Percentiles rank a stretch among this genome's conserved stretches.
Conservation (phyloP, 148 eudicot species). For the Rheum nobile region DNA sequence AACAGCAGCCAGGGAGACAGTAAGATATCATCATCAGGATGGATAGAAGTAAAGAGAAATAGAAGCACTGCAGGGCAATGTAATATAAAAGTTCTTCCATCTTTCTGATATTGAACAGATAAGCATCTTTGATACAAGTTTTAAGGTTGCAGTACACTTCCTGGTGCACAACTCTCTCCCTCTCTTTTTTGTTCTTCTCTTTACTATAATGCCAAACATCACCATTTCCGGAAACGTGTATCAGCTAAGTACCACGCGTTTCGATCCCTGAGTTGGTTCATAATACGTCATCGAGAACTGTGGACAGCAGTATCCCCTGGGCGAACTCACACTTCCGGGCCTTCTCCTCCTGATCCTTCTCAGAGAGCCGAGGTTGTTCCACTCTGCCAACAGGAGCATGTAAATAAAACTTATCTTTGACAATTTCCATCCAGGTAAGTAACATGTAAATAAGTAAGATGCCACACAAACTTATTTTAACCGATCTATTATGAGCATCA, state of each 20-base stretch:
- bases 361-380: slow-evolving; percentile 32
- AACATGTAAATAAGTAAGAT: not conserved
- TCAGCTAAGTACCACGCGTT: not conserved
- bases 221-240: not conserved
- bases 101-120: not conserved
- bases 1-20: no score
- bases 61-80: not conserved
- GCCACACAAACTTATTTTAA: not conserved
- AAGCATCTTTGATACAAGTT: not conserved
- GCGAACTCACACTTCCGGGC: slow-evolving; percentile 53
- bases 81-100: not conserved
- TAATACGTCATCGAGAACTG: slow-evolving; percentile 47
- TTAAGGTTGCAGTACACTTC: not conserved
- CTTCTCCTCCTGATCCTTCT: slow-evolving; percentile 69
- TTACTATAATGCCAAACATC: not conserved
- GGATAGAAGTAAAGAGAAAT: not conserved
- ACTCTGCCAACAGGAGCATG: slow-evolving; percentile 11
- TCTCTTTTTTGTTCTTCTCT: not conserved
- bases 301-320: slow-evolving; percentile 52
- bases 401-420: not conserved
- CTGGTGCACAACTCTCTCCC: not conserved
- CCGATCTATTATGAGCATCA: not conserved
- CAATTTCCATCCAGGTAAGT: not conserved
- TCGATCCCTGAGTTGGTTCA: slow-evolving; percentile 5
- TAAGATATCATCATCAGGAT: no score